These are phyloP conservation scores for Heterobasidion parviporum DNA, from an alignment of 1,284 basidiomycete species.

Conservation along the genomic window DNA sequence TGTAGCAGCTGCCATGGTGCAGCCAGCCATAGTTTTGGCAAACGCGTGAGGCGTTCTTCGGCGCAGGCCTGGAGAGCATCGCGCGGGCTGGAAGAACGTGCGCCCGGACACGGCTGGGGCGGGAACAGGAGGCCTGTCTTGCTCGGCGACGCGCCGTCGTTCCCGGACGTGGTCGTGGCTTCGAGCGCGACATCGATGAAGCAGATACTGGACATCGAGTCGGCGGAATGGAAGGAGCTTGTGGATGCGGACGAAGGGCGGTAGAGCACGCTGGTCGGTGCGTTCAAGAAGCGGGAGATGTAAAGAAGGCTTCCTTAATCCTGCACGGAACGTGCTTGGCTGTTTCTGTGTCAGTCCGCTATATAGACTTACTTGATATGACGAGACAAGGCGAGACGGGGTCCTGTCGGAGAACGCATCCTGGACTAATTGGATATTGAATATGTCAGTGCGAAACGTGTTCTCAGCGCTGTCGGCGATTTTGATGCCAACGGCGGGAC, in stretches of 20 bases:
- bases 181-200: constrained; percentile 16
- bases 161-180: constrained; percentile 27
- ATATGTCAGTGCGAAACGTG: no score
- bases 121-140: constrained; percentile 12
- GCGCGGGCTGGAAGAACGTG: constrained; percentile 14
- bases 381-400: no score
- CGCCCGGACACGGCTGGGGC: background rate
- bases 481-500: no score
- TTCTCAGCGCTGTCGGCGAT: no score
- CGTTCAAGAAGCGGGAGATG: constrained; percentile 13
- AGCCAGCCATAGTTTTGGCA: constrained; percentile 29
- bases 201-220: no score
- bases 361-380: no score
- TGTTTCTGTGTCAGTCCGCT: no score
- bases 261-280: constrained; percentile 26
- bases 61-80: constrained; percentile 27
- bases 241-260: constrained; percentile 25
- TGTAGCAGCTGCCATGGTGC: constrained; percentile 20
- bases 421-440: no score
- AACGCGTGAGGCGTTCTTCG: constrained; percentile 24
- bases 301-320: no score
- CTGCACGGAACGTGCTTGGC: no score
- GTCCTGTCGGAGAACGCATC: no score
- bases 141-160: constrained; percentile 21
- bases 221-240: constrained; percentile 30